Conservation (phyloP, 257 asterid genomes). For the Solanum corneliomulleri region DNA sequence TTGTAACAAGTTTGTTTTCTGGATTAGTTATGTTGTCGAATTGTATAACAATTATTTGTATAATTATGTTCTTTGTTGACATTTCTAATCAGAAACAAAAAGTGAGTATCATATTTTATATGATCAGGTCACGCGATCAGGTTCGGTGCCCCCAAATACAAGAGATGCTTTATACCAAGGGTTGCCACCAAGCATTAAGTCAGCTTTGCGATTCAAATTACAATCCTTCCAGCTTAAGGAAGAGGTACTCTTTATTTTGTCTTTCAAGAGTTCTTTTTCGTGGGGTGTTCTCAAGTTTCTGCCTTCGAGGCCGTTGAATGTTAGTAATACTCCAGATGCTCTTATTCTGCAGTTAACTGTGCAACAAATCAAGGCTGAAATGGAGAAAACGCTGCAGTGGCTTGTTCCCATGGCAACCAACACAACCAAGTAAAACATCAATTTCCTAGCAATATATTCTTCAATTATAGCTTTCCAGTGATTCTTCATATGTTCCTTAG, state of each 20-base stretch:
- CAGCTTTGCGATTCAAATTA: conserved; percentile 56
- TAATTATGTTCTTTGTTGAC: not conserved
- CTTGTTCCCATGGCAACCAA: conserved; percentile 91
- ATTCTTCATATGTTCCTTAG: not conserved
- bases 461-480: not conserved
- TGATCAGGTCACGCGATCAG: conserved; percentile 72
- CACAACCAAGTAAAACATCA: conserved; percentile 69
- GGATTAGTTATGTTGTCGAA: not conserved
- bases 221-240: conserved; percentile 63
- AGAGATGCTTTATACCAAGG: conserved; percentile 87
- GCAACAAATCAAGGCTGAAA: conserved; percentile 69
- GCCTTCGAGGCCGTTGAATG: not conserved
- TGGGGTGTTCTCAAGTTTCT: not conserved
- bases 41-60: not conserved
- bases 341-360: conserved; percentile 41
- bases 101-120: not conserved
- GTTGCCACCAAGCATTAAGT: conserved; percentile 63
- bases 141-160: conserved; percentile 81
- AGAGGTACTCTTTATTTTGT: conserved; percentile 39
- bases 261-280: not conserved
- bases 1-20: not conserved
- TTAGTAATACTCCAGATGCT: not conserved
- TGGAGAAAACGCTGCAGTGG: conserved; percentile 95
- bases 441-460: not conserved
- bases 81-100: not conserved